These are phyloP conservation scores for Salvia miltiorrhiza DNA, from an alignment of 257 asterid species.

Conservation along the genomic window DNA sequence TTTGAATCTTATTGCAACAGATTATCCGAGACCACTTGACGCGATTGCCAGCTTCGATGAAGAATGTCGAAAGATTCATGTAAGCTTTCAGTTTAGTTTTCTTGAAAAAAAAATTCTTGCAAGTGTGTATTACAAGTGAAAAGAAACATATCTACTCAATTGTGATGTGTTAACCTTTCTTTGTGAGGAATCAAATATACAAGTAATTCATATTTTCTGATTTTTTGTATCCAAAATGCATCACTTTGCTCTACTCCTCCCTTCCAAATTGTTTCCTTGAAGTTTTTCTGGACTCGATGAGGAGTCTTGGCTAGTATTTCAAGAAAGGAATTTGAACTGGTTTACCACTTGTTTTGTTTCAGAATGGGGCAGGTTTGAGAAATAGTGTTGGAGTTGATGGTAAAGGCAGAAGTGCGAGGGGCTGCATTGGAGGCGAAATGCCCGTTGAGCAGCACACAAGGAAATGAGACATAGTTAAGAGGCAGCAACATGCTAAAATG, in stretches of 20 bases:
- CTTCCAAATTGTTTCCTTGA: background rate
- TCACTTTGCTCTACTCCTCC: background rate
- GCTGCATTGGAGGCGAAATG: constrained; percentile 28
- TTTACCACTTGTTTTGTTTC: constrained; percentile 22
- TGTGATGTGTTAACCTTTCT: too few relatives aligned
- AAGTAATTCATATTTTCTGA: background rate
- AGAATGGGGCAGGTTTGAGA: constrained; percentile 37
- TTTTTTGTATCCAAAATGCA: too few relatives aligned
- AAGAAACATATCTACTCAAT: too few relatives aligned
- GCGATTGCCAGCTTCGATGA: constrained; percentile 35
- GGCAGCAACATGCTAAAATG: constrained; percentile 17
- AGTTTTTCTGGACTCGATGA: background rate
- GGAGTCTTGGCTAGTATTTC: background rate
- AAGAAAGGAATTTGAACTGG: constrained; percentile 7
- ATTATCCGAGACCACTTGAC: constrained; percentile 34
- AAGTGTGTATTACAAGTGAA: too few relatives aligned
- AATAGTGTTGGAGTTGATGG: constrained; percentile 21
- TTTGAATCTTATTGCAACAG: constrained; percentile 28
- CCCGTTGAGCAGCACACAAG: constrained; percentile 20
- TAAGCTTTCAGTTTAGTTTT: constrained; percentile 27
- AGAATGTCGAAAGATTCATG: constrained; percentile 39
- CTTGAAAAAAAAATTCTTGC: too few relatives aligned
- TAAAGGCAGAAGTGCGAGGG: constrained; percentile 23
- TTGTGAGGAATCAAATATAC: background rate
- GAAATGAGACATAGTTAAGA: constrained; percentile 24